Base-by-base conservation (phyloP, 306 rosid species). In the Citrullus amarus region DNA sequence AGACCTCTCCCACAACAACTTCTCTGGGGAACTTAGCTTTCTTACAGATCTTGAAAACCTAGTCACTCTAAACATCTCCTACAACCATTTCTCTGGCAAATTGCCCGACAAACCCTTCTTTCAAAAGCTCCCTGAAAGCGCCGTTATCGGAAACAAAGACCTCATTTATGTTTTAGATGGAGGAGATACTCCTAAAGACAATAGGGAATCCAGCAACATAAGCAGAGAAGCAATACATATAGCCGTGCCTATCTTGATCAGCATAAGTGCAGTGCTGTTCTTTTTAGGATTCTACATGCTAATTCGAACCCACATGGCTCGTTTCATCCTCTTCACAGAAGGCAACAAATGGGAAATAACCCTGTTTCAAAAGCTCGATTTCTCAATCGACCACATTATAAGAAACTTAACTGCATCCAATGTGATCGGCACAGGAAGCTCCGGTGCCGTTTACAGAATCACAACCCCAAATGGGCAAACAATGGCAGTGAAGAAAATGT, bases 1-100 rank as follows among this genome's bases (percentile, higher is more conserved):
- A 74, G 98, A 93, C 79, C 83, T 93, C 81, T 93, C 98, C 32
- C 91, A 88, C 86, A 93, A 93, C 90, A 84, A 80, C 72, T 88
- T 93, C 81, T 85, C 88, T 4, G 97, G 98, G 20, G 82, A 86
- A 76, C 82, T 93, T 36, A 80, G 80, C 79, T 20, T 83, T 70
- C 88, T 93, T 55, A 57, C 88, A 8, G 15, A 20, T 59, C 91
- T 93, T 83, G 84, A 89, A 78, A 89, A 88, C 85, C 92, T 93
- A 56, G 92, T 91, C 73, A 81, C 92, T 30, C 88, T 93, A 60
- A 93, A 93, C 81, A 76, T 93, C 82, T 93, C 98, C 76, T 81
- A 71, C 90, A 93, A 93, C 80, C 83, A 87, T 50, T 89, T 93
- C 89, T 86, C 92, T 1, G 98, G 98, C 0, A 83, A 86, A 78